A percentile compares a stretch with the other conserved stretches of the same genome.
These are phyloP conservation scores for Erigeron philadelphicus DNA, from an alignment of 140 eudicot genomes.

Conservation along the genomic window DNA sequence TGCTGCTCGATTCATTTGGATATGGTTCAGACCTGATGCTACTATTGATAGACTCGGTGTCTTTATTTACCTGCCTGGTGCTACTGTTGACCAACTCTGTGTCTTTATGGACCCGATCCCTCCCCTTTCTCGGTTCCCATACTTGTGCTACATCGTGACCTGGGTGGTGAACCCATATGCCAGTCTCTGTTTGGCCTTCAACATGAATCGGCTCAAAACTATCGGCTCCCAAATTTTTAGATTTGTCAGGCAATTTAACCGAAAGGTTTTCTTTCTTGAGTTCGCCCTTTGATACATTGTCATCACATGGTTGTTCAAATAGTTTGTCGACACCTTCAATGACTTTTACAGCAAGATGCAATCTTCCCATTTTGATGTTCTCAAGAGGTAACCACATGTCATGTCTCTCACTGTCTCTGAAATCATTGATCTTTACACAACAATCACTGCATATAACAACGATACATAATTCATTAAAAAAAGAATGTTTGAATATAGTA, in stretches of 20 bases:
- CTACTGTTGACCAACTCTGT: constrained; percentile 32
- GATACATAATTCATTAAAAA: neutral
- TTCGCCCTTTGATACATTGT: constrained; percentile 23
- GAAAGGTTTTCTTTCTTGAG: constrained; percentile 26
- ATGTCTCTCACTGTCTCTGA: constrained; percentile 71
- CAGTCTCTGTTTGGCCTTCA: constrained; percentile 66
- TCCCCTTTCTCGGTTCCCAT: constrained; percentile 85
- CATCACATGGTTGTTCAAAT: constrained; percentile 31
- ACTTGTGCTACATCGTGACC: constrained; percentile 67
- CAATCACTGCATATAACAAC: constrained; percentile 50
- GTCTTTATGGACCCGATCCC: constrained; percentile 32
- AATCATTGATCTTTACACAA: constrained; percentile 49
- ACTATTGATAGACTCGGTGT: constrained; percentile 28
- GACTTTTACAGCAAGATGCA: constrained; percentile 73
- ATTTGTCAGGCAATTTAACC: constrained; percentile 19
- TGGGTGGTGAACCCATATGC: constrained; percentile 82
- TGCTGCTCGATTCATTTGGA: constrained; percentile 47
- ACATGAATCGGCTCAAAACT: constrained; percentile 58
- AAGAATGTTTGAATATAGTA: neutral
- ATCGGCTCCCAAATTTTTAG: constrained; percentile 30
- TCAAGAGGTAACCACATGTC: constrained; percentile 78
- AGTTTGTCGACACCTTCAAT: constrained; percentile 52
- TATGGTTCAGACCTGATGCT: constrained; percentile 25
- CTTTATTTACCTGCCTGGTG: constrained; percentile 28
- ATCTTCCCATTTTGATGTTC: constrained; percentile 71